Evolutionary conservation across 179 eudicot genomes (phyloP), one percentile per base, ranked within the genome.

Genomic region (Amaranthus tricolor): DNA sequence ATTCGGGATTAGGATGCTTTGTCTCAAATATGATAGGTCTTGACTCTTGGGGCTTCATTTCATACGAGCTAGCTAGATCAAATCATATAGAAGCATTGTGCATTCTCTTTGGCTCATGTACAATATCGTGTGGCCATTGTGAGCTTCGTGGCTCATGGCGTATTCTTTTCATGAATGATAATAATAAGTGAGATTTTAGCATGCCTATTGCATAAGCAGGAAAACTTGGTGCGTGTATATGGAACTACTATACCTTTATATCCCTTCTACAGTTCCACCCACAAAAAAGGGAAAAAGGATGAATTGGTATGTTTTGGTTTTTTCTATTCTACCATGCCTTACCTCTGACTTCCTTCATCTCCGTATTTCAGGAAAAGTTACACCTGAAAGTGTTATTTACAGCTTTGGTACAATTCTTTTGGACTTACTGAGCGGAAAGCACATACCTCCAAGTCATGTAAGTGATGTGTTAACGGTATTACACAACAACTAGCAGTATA

Each of bases 371-470:
- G 98, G 98, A 68, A 88, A 93, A 80, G 98, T 91, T 79, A 93
- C 98, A 11, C 90, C 87, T 17, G 93, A 93, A 87, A 93, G 98
- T 86, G 98, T 93, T 65, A 87, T 86, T 59, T 93, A 88, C 85
- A 93, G 98, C 81, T 91, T 88, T 70, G 98, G 98, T 60, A 93
- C 98, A 58, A 95, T 93, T 69, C 89, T 93, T 68, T 82, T 93
- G 86, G 98, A 93, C 82, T 89, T 93, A 76, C 87, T 93, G 62
- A 93, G 98, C 71, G 98, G 98, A 68, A 93, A 93, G 73, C 98
- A 91, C 82, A 93, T 93, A 78, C 98, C 98, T 68, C 98, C 98
- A n/a, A 89, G 90, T 86, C 98, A 93, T 82, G 98, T 93, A 83
- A 87, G 98, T 82, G 31, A 58, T n/a, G 17, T 52, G 55, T 49